These are phyloP conservation scores for Porodaedalea pini DNA, from an alignment of 1,284 basidiomycete species.

Conservation along the genomic window DNA sequence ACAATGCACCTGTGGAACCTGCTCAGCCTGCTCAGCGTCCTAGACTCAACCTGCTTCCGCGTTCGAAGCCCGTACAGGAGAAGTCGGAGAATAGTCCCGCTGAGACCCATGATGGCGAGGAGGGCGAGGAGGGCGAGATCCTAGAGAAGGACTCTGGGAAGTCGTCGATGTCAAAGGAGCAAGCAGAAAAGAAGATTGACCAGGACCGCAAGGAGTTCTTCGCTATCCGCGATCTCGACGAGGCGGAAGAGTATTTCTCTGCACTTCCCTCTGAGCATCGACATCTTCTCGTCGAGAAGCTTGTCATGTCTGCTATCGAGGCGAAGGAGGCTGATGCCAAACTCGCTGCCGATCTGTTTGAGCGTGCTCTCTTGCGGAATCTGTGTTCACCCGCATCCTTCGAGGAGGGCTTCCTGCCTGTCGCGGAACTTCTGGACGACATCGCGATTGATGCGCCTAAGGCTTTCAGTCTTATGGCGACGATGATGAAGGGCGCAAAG, in stretches of 20 bases:
- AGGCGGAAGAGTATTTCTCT: constrained; percentile 84
- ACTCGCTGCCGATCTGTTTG: constrained; percentile 70
- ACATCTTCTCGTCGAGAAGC: constrained; percentile 65
- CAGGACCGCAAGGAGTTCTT: constrained; percentile 81
- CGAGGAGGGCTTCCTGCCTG: constrained; percentile 63
- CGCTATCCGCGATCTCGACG: constrained; percentile 72
- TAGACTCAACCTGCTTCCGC: constrained; percentile 66
- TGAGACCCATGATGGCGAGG: constrained; percentile 49
- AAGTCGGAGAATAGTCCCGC: constrained; percentile 46
- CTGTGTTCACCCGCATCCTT: constrained; percentile 55
- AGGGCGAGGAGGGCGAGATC: constrained; percentile 46
- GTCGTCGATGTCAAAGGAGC: constrained; percentile 62
- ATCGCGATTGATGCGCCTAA: constrained; percentile 86
- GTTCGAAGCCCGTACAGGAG: constrained; percentile 47
- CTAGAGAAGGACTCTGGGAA: constrained; percentile 28
- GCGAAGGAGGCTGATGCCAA: constrained; percentile 83
- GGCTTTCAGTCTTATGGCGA: constrained; percentile 74
- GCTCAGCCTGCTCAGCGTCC: constrained; percentile 58
- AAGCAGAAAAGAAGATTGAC: constrained; percentile 74
- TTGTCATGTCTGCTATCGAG: constrained; percentile 71
- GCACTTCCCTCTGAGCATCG: constrained; percentile 64
- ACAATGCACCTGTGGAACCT: constrained; percentile 35
- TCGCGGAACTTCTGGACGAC: constrained; percentile 80
- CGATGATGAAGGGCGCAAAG: constrained; percentile 65
- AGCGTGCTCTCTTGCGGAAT: constrained; percentile 50